phyloP scores from a whole-genome alignment of 768 basidiomycete genomes.

The Panaeolus cyanescens region DNA sequence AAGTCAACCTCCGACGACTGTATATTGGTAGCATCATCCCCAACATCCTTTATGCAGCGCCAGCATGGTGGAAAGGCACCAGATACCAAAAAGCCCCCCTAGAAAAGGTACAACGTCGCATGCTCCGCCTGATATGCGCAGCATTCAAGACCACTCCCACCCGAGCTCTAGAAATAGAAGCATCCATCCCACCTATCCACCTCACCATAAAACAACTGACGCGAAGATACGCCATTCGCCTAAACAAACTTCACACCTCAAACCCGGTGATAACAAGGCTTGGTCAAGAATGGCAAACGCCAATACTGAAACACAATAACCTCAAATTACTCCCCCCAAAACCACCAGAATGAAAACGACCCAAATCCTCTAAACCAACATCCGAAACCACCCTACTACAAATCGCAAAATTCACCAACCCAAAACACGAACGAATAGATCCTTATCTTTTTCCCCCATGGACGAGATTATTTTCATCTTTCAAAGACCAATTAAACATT shows the following conservation, averaged over 20 bases:
- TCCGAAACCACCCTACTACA: conserved; percentile 10
- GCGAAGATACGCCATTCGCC: conserved; percentile 16
- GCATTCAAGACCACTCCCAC: conserved; percentile 34
- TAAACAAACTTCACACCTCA: conserved; percentile 21
- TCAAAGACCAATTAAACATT: conserved; percentile 3
- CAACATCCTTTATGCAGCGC: conserved; percentile 32
- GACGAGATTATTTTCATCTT: conserved; percentile 12
- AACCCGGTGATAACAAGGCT: conserved; percentile 23
- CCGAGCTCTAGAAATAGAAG: conserved; percentile 31
- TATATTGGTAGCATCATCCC: conserved; percentile 31
- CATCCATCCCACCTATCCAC: conserved; percentile 30
- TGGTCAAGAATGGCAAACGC: conserved; percentile 16
- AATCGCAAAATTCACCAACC: conserved; percentile 14
- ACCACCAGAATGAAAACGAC: neutral
- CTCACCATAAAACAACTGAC: conserved; percentile 10
- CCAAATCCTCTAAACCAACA: conserved; percentile 5
- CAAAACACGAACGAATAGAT: conserved; percentile 16
- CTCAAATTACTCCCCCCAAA: no score
- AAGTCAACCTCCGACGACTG: conserved; percentile 24
- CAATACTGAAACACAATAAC: conserved; percentile 9
- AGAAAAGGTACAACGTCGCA: conserved; percentile 27
- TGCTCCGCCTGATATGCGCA: conserved; percentile 30
- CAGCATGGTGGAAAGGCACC: conserved; percentile 32
- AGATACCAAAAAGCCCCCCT: conserved; percentile 21
- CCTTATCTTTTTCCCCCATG: conserved; percentile 23